Base-by-base conservation (phyloP, 1,284 basidiomycete genomes). In the Ceratobasidium sp. region DNA sequence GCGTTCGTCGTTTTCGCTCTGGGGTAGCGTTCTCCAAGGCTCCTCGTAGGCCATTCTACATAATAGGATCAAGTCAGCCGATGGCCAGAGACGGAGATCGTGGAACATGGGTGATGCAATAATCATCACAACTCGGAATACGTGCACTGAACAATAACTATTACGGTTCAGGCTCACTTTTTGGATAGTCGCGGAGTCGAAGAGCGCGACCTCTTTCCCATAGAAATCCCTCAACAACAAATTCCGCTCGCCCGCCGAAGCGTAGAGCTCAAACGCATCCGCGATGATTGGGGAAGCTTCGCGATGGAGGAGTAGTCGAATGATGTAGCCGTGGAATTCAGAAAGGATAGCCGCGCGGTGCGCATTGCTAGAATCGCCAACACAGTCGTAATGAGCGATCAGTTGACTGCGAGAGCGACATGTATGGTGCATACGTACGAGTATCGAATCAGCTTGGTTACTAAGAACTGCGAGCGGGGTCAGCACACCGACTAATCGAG, bases 191-290 rank as follows among this genome's bases (percentile, higher is more conserved):
- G 50, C 71, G 12, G 65, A 60, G 20, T 72, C 87, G 77, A 94
- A 93, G 35, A 96, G 79, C 2, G 84, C 81, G 0, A 88, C 89
- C 77, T 96, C 93, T 76, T 91, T 91, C 17, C 93, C 93, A 74
- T 94, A 96, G 75, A 96, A 94, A 72, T 94, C 92, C 32, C 89
- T 85, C 8, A 95, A 80, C 4, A 96, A 82, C 42, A 93, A 80
- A 0, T 88, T 84, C 27, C 91, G 86, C 75, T 95, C 93, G 73
- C 91, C 91, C 0, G 91, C 87, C 57, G 93, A 92, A 1, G 89
- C 85, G 75, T 92, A 90, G 0, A 95, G 84, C 76, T 94, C 93
- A 75, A 91, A 96, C 2, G 93, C 85, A 76, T 95, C 93, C 0
- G 93, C 90, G 13, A 96, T 82, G 4, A 93, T 90, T 7, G 85